These are phyloP conservation scores for Chrysoporthe austroafricana DNA, from an alignment of 2,329 filamentous ascomycete species.

Conservation along the genomic window DNA sequence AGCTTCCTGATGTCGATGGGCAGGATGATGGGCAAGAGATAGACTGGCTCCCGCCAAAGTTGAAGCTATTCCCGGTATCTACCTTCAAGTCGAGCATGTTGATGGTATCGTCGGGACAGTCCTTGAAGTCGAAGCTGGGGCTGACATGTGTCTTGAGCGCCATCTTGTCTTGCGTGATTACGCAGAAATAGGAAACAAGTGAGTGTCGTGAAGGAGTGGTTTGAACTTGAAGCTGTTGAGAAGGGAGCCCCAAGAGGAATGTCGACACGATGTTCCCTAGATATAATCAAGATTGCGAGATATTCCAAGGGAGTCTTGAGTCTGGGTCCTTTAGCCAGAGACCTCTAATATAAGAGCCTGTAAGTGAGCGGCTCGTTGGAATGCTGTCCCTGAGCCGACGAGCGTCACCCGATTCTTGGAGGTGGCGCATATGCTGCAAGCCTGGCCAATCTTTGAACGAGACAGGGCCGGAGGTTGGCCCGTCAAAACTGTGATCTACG, in stretches of 20 bases:
- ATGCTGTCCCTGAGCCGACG: conserved; percentile 26
- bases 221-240: conserved; percentile 12
- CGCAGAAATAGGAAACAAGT: background rate
- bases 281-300: conserved; percentile 16
- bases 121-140: conserved; percentile 9
- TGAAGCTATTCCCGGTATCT: conserved; percentile 21
- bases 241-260: conserved; percentile 23
- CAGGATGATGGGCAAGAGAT: conserved; percentile 24
- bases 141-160: conserved; percentile 14
- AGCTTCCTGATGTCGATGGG: conserved; percentile 26
- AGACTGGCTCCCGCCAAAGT: conserved; percentile 17
- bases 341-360: conserved; percentile 24
- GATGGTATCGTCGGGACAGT: conserved; percentile 14
- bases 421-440: conserved; percentile 26
- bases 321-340: conserved; percentile 19
- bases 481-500: conserved; percentile 23
- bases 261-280: conserved; percentile 16
- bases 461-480: conserved; percentile 18
- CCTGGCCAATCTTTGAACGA: conserved; percentile 16
- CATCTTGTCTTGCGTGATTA: conserved; percentile 4
- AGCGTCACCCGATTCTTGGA: conserved; percentile 27
- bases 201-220: conserved; percentile 2
- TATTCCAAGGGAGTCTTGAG: conserved; percentile 20
- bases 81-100: conserved; percentile 21
- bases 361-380: conserved; percentile 27